Conservation (phyloP, 345 rosid species). For the Nephelium lappaceum region DNA sequence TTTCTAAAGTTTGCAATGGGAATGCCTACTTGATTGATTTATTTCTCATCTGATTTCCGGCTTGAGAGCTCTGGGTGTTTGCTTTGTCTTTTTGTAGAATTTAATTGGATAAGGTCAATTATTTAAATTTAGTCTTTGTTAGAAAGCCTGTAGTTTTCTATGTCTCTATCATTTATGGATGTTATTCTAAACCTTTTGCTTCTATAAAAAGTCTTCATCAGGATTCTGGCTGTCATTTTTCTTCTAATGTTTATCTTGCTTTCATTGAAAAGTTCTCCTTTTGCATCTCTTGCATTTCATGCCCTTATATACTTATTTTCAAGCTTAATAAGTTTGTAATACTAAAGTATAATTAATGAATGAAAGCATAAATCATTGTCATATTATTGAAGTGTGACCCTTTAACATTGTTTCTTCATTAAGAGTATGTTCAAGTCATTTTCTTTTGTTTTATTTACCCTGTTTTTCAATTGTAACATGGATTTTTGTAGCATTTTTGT, state of each 20-base stretch:
- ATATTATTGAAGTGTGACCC: neutral
- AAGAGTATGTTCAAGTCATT: neutral
- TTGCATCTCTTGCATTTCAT: neutral
- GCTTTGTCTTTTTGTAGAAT: neutral
- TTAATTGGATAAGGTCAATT: neutral
- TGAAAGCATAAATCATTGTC: neutral
- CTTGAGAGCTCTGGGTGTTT: neutral
- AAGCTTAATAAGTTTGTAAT: neutral
- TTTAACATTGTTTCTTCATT: neutral
- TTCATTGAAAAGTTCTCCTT: neutral
- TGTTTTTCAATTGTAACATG: neutral
- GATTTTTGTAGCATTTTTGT: neutral
- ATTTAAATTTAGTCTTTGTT: neutral
- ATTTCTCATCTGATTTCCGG: neutral
- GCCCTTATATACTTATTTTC: neutral
- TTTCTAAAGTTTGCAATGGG: neutral
- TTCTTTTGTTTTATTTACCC: neutral
- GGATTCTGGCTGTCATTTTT: neutral
- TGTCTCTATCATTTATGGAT: neutral
- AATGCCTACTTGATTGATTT: neutral
- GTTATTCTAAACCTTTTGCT: neutral
- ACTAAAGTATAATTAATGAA: neutral
- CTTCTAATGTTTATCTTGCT: neutral
- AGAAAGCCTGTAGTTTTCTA: neutral
- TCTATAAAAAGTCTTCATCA: neutral